phyloP scores from a whole-genome alignment of 1,284 basidiomycete species.

The Pyrrhoderma lamaoense region DNA sequence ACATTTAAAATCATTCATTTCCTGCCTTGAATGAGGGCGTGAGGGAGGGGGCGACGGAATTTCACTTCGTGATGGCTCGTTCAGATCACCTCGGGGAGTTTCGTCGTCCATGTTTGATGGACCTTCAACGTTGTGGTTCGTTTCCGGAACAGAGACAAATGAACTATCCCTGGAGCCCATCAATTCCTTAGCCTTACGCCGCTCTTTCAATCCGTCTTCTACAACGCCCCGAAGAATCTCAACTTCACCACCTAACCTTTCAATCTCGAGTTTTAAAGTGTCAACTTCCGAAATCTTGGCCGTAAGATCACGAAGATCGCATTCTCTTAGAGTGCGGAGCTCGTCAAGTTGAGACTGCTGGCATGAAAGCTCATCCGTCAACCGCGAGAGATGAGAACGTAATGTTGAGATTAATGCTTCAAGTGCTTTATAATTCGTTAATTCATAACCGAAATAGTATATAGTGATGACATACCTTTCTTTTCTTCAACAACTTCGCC shows the following conservation, averaged over 20 bases:
- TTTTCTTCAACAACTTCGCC: slow-evolving; percentile 76
- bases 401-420: slow-evolving; percentile 71
- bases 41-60: slow-evolving; percentile 13
- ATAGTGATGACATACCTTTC: slow-evolving; percentile 47
- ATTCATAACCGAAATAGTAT: neutral
- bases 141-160: too few relatives aligned
- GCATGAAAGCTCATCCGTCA: slow-evolving; percentile 70
- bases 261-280: slow-evolving; percentile 57
- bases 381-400: slow-evolving; percentile 63
- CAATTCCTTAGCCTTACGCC: slow-evolving; percentile 36
- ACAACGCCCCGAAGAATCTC: slow-evolving; percentile 76
- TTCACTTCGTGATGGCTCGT: neutral
- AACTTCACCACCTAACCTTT: slow-evolving; percentile 72
- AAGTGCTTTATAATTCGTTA: slow-evolving; percentile 42
- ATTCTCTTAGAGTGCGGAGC: slow-evolving; percentile 55
- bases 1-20: slow-evolving; percentile 25
- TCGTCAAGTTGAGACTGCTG: slow-evolving; percentile 62
- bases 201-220: slow-evolving; percentile 72
- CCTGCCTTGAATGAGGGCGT: slow-evolving; percentile 9
- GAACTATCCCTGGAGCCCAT: slow-evolving; percentile 1
- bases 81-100: neutral
- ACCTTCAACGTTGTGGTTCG: neutral
- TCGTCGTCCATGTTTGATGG: neutral
- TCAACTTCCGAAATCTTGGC: slow-evolving; percentile 59
- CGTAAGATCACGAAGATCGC: slow-evolving; percentile 51